Base-by-base conservation (phyloP, 208 protist genomes). In the Endotrypanum monterogeii region DNA sequence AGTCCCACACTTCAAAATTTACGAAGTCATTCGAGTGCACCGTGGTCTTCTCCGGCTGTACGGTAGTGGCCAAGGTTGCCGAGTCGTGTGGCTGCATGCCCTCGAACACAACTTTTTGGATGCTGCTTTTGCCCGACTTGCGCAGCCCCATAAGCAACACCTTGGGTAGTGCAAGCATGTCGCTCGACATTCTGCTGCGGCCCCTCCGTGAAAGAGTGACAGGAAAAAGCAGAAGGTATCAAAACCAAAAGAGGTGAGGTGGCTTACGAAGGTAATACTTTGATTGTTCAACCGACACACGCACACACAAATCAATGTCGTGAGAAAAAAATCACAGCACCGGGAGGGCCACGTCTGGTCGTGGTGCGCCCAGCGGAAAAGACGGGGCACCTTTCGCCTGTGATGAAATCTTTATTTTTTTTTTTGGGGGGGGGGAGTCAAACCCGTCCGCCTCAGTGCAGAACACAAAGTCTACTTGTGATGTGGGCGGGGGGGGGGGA, bases 1-100 rank as follows among this genome's bases (percentile, higher is more conserved):
- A 95, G 82, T 97, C 93, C 91, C 93, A 97, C 54, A 97, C 91
- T 67, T 97, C 90, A 67, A 97, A 97, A 61, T 91, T 95, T 20
- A 97, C 86, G 84, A 97, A 95, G 70, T 94, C 90, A 50, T 95
- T 95, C 32, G 85, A 89, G 74, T 88, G 87, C 61, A 97, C 88
- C 2, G 80, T 87, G 60, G 73, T 90, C 78, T 90, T 94, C 39
- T 91, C 88, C 1, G 93, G 84, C 56, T 92, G 86, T 57, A 97
- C 90, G 0, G 93, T 97, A 16, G 93, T 94, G 23, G 89, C 82
- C 30, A 97, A 81, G 68, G 89, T 91, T 23, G 86, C 84, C 0
- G 89, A 91, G 66, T 97, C 87, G 73, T 97, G 89, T 32, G 93
- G 90, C 82, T 93, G 85, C 91, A 97, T 95, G 54, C 88, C 88